Evolutionary conservation across 1,284 basidiomycete genomes (phyloP), one percentile per base, ranked within the genome.

Genomic region (Puccinia coronata): DNA sequence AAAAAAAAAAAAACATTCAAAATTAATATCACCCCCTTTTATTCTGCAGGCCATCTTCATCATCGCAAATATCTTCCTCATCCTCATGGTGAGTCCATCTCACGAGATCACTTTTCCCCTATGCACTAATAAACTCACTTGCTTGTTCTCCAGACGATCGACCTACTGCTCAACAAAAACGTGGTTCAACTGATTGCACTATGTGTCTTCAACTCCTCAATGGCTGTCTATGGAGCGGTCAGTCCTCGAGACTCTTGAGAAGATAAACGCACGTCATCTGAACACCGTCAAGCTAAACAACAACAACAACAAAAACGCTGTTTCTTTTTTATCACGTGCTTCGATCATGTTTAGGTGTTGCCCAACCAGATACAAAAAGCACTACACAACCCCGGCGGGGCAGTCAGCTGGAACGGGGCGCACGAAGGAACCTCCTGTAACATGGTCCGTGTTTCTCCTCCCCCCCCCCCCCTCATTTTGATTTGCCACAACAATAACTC

Each of bases 151-250:
- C 47, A 78, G 76, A 69, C 77, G 20, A 80, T 80, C 55, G 77
- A 80, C 57, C 36, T 69, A 18, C 67, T 80, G n/a, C 67, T 80
- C 16, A 72, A 73, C 23, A 80, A 73, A 55, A 80, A 80, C 59
- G 79, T 80, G 70, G 57, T 63, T 36, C 79, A 80, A 41, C 34
- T 80, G 41, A 63, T 80, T n/a, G 79, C 69, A 39, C 57, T 80
- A 20, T 80, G 79, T 65, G 14, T 73, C 23, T 80, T 80, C 43
- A 80, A 80, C 36, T 53, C 70, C 41, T 28, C 70, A 23, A 80
- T 80, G 79, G 41, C 67, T 25, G 59, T 63, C 57, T 80, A 80
- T 43, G 79, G 79, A 25, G 79, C 79, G 14, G 79, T 80, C 23
- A 57, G 77, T 79, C n/a, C 12, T 14, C 20, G 6, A 8, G 43